Evolutionary conservation across 2,329 filamentous ascomycete species (phyloP).

Genomic region (Hysterium pulicare): DNA sequence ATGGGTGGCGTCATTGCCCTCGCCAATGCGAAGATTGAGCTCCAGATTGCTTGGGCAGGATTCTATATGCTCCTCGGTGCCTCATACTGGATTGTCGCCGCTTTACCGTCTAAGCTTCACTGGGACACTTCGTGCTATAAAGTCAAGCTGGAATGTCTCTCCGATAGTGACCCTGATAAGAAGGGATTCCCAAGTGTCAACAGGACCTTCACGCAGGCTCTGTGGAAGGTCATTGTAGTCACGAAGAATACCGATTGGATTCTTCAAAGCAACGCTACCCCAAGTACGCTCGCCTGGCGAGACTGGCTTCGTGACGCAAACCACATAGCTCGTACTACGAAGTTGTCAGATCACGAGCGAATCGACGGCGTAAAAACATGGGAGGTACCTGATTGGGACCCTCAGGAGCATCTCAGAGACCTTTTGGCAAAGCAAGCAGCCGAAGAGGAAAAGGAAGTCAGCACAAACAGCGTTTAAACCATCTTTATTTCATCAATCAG

Average conservation of each 20-base stretch:
- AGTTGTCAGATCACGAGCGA: slow-evolving; percentile 8
- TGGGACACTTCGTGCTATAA: slow-evolving; percentile 48
- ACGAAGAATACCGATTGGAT: slow-evolving; percentile 46
- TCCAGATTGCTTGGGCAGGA: slow-evolving; percentile 49
- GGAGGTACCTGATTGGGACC: slow-evolving; percentile 34
- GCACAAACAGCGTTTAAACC: neutral
- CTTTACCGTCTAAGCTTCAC: slow-evolving; percentile 44
- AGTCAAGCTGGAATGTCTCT: slow-evolving; percentile 36
- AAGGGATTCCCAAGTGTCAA: slow-evolving; percentile 33
- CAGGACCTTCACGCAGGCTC: slow-evolving; percentile 44
- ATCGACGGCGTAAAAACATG: slow-evolving; percentile 19
- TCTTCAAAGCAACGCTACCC: slow-evolving; percentile 37
- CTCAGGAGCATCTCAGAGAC: slow-evolving; percentile 20
- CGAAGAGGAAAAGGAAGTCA: slow-evolving; percentile 14
- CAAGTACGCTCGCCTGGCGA: slow-evolving; percentile 41
- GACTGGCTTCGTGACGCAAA: slow-evolving; percentile 40
- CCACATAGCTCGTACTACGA: slow-evolving; percentile 16
- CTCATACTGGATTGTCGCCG: slow-evolving; percentile 51
- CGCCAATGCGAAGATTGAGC: slow-evolving; percentile 47
- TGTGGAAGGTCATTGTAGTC: slow-evolving; percentile 49
- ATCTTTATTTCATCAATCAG: neutral
- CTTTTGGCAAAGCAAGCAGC: slow-evolving; percentile 19
- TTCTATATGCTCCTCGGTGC: slow-evolving; percentile 50
- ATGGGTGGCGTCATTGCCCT: slow-evolving; percentile 53
- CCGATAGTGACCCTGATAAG: slow-evolving; percentile 29